These are phyloP conservation scores for Mrakiaceae sp. DNA, from an alignment of 1,284 basidiomycete genomes.

Conservation along the genomic window DNA sequence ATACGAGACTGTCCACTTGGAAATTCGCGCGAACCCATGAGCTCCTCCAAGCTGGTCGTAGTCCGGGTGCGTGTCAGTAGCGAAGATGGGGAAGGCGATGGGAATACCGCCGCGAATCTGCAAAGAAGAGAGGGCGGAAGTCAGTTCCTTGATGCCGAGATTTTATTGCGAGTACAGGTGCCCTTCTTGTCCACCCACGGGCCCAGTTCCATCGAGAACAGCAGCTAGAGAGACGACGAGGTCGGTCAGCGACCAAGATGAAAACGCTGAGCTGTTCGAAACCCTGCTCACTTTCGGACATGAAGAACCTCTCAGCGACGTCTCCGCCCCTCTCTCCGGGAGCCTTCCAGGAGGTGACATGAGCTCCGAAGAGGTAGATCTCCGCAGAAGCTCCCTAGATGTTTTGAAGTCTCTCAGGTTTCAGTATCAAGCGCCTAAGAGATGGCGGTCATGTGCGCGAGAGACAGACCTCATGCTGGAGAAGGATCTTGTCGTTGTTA, in stretches of 20 bases:
- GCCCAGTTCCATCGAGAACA: slow-evolving; percentile 8
- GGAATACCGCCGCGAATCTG: slow-evolving; percentile 14
- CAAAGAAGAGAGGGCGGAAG: neutral
- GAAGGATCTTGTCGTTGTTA: neutral
- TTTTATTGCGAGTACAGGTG: neutral
- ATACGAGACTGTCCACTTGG: neutral
- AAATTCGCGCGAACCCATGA: slow-evolving; percentile 11
- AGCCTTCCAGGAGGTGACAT: slow-evolving; percentile 10
- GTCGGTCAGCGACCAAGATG: neutral
- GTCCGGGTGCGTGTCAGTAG: slow-evolving; percentile 12
- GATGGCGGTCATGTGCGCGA: neutral
- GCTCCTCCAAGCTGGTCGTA: slow-evolving; percentile 12
- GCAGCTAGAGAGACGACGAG: neutral
- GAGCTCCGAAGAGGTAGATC: slow-evolving; percentile 15
- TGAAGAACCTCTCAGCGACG: slow-evolving; percentile 9
- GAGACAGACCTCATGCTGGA: neutral
- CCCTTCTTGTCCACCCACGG: neutral
- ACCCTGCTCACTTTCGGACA: slow-evolving; percentile 4
- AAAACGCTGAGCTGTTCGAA: neutral
- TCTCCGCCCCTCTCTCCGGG: neutral
- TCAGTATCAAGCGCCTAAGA: too few species aligned
- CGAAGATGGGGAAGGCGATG: slow-evolving; percentile 15
- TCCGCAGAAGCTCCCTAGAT: slow-evolving; percentile 2
- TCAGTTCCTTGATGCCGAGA: neutral
- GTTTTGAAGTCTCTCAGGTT: neutral